phyloP scores from a whole-genome alignment of 176 grass and related monocot species.

The Oryza coarctata region DNA sequence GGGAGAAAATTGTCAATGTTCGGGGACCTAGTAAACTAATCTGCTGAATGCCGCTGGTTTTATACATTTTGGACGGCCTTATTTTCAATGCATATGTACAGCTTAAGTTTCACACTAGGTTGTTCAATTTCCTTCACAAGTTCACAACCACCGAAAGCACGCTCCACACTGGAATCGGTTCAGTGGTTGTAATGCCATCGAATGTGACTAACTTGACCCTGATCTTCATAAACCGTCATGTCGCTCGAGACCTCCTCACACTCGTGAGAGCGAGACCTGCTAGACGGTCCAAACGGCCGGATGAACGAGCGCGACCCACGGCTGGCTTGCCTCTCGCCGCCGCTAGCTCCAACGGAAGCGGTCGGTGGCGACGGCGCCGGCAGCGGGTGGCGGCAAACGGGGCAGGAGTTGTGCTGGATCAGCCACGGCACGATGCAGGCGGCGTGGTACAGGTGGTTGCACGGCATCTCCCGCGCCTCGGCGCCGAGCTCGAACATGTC shows the following conservation, averaged over 20 bases:
- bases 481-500: conserved; percentile 52
- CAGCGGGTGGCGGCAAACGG: conserved; percentile 56
- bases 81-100: conserved; percentile 38
- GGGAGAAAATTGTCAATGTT: neutral
- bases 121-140: neutral
- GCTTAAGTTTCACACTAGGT: neutral
- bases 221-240: conserved; percentile 29
- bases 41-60: neutral
- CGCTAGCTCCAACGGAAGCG: neutral
- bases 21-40: neutral
- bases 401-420: conserved; percentile 62
- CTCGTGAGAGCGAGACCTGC: neutral
- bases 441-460: conserved; percentile 62
- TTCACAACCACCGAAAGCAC: neutral
- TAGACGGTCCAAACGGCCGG: conserved; percentile 40
- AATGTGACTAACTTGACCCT: conserved; percentile 10
- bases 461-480: conserved; percentile 55
- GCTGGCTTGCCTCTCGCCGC: conserved; percentile 20
- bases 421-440: conserved; percentile 62
- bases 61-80: conserved; percentile 17
- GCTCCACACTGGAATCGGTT: neutral
- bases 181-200: conserved; percentile 24
- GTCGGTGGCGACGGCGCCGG: neutral
- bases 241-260: neutral
- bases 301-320: conserved; percentile 29